Percentiles rank a stretch among this genome's conserved stretches.
phyloP scores from a whole-genome alignment of 139 green algal species.

The Tetratostichococcus sp. region DNA sequence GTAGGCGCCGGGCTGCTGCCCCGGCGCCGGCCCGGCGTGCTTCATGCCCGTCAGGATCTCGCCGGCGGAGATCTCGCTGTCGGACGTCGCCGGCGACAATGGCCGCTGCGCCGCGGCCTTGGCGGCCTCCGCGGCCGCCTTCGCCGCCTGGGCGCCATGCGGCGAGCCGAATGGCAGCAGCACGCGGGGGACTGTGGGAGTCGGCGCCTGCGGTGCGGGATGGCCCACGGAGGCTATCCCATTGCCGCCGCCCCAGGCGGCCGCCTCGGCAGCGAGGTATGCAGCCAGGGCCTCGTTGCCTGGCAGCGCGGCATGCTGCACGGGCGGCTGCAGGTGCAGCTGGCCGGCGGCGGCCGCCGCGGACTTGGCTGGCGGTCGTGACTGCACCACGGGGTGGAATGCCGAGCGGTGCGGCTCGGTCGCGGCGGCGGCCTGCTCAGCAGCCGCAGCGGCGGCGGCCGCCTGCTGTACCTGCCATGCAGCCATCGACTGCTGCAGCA shows the following conservation, averaged over 20 bases:
- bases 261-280: not conserved
- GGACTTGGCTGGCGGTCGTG: too few relatives aligned
- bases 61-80: not conserved
- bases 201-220: too few relatives aligned
- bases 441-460: not conserved
- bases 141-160: too few relatives aligned
- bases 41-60: conserved; percentile 1
- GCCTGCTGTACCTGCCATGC: not conserved
- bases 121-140: not conserved
- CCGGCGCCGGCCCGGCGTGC: not conserved
- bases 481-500: not conserved
- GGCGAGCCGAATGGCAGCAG: too few relatives aligned
- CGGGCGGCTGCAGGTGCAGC: too few relatives aligned
- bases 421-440: too few relatives aligned
- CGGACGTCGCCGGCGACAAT: not conserved
- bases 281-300: not conserved
- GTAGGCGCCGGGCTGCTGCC: too few relatives aligned
- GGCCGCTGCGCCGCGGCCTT: too few relatives aligned
- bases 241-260: too few relatives aligned
- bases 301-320: not conserved
- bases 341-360: too few relatives aligned
- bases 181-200: too few relatives aligned
- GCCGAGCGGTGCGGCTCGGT: not conserved
- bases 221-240: too few relatives aligned
- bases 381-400: not conserved